These are phyloP conservation scores for Lagerstroemia speciosa DNA, from an alignment of 345 rosid genomes.

Conservation along the genomic window DNA sequence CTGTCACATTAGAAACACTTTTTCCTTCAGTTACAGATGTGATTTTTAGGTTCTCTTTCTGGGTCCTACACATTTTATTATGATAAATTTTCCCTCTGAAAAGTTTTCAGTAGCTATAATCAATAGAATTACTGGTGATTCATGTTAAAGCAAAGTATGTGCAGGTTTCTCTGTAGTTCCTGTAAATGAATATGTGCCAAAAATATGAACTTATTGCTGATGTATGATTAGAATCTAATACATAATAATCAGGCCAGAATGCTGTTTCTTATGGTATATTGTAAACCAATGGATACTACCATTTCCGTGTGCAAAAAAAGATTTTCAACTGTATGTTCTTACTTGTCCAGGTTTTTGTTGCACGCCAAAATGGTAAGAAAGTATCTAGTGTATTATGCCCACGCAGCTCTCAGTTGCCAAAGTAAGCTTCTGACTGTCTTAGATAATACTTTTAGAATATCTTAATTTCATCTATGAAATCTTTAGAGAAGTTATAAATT, in stretches of 20 bases:
- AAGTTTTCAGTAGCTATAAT: neutral
- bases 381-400: conserved; percentile 72
- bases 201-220: neutral
- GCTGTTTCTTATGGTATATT: neutral
- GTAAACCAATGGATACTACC: neutral
- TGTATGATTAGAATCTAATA: neutral
- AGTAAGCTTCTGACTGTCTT: conserved; percentile 32
- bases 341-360: conserved; percentile 59
- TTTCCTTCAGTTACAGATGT: neutral
- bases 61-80: neutral
- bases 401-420: conserved; percentile 28
- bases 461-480: neutral
- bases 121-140: neutral
- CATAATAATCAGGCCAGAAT: neutral
- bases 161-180: neutral
- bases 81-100: neutral
- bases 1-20: neutral
- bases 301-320: neutral
- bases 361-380: conserved; percentile 57
- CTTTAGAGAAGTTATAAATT: neutral
- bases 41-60: neutral
- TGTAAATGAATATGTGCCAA: neutral
- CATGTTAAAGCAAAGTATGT: neutral
- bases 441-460: neutral
- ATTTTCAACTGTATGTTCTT: neutral